Evolutionary conservation across 2,329 filamentous ascomycete genomes (phyloP), one percentile per base, ranked within the genome.

Genomic region (Monosporascus sp.): DNA sequence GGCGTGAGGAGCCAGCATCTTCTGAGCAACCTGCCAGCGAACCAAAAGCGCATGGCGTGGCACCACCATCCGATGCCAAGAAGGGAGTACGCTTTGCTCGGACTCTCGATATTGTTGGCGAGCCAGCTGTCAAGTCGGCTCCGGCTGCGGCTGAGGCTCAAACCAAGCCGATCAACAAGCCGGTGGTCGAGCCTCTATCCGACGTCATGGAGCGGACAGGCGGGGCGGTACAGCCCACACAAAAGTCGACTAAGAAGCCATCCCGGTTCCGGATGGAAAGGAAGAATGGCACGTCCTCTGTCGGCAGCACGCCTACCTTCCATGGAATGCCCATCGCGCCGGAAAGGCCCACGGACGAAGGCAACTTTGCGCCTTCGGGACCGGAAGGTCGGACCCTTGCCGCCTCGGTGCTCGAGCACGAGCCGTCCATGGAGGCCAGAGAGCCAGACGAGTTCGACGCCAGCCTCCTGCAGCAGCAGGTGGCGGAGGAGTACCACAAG

Each of bases 401-500:
- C 22, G 75, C 82, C 27, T 79, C 69, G 3, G 64, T 88, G 17
- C 68, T 85, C 22, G 84, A 87, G 66, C 78, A 79, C 41, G 72
- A 78, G 44, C 65, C 71, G 8, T 64, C 70, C 2, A 52, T 60
- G 1, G 59, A 59, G 25, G 59, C 66, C 7, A 64, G 56, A 43
- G 69, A 71, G 55, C 82, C 83, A 0, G 82, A 88, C 59, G 85
- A 89, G 58, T 75, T 93, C 39, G 88, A 96, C 60, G 82, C 88
- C 5, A 77, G 83, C 20, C 74, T 92, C 31, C 76, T 93, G 49
- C 81, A 88, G 50, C 84, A 89, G 57, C 88, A 96, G 68, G 84
- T 96, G 15, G 86, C 89, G 7, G 82, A 83, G 38, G 89, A 95
- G 65, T 96, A 96, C 69, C 88, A 96, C 68, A 84, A 83, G 45